phyloP scores from a whole-genome alignment of 1,139 yeast species.

The Kurtzmaniella quercitrusa region DNA sequence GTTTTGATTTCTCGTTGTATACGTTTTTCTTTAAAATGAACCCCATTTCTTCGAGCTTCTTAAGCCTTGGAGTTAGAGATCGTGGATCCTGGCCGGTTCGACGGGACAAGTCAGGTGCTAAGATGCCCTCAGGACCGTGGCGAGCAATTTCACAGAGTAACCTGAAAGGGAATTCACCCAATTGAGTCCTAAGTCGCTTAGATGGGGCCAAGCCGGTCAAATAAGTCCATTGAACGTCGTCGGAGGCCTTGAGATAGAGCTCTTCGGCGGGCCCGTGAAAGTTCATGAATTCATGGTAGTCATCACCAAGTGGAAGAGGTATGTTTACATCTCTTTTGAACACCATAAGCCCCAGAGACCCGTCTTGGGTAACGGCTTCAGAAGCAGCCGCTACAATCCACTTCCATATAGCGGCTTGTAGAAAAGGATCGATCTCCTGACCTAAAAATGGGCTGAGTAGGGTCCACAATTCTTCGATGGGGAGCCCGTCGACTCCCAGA shows the following conservation, averaged over 20 bases:
- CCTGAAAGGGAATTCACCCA: slow-evolving; percentile 42
- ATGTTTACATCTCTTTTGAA: slow-evolving; percentile 2
- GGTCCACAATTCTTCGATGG: slow-evolving; percentile 29
- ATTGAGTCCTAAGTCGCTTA: slow-evolving; percentile 24
- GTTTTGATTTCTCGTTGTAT: slow-evolving; percentile 40
- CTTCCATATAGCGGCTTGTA: slow-evolving; percentile 36
- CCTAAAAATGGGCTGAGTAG: slow-evolving; percentile 18
- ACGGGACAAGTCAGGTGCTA: slow-evolving; percentile 51
- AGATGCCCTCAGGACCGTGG: slow-evolving; percentile 51
- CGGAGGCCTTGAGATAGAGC: slow-evolving; percentile 28
- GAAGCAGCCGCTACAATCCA: slow-evolving; percentile 21
- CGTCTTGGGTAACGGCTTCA: not conserved
- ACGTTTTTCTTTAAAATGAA: slow-evolving; percentile 40
- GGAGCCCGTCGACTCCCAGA: slow-evolving; percentile 32
- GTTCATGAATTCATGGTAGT: slow-evolving; percentile 18
- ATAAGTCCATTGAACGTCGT: slow-evolving; percentile 39
- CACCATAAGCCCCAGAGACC: slow-evolving; percentile 12
- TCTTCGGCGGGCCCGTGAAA: slow-evolving; percentile 14
- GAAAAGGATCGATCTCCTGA: slow-evolving; percentile 26
- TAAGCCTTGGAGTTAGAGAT: slow-evolving; percentile 60
- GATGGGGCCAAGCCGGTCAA: slow-evolving; percentile 36
- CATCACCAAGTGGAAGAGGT: slow-evolving; percentile 4
- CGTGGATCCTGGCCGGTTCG: slow-evolving; percentile 68
- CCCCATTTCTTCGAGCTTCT: slow-evolving; percentile 46
- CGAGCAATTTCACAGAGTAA: slow-evolving; percentile 49